phyloP scores from a whole-genome alignment of 768 basidiomycete species.

The Rhizopogon roseolus region DNA sequence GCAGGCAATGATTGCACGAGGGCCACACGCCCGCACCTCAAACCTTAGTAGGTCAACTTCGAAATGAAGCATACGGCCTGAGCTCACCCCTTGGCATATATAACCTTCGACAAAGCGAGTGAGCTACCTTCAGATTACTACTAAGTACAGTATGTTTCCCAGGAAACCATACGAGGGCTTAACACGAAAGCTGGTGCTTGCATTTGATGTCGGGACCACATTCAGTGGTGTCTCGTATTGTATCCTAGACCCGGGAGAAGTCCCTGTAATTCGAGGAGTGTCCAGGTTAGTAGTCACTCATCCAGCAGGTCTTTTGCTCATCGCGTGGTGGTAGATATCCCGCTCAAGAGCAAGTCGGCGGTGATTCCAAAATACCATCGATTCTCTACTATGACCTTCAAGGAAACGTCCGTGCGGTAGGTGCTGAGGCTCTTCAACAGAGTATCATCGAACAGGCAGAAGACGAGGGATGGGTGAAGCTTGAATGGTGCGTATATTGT shows the following conservation, averaged over 20 bases:
- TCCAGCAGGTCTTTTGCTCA: background rate
- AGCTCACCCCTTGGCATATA: too few relatives aligned
- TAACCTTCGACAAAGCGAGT: too few relatives aligned
- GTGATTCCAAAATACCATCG: slow-evolving; percentile 46
- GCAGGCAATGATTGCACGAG: too few relatives aligned
- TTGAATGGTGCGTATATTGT: slow-evolving; percentile 30
- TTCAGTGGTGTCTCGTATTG: slow-evolving; percentile 36
- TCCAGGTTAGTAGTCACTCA: slow-evolving; percentile 16
- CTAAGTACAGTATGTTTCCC: slow-evolving; percentile 21
- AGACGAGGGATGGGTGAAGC: slow-evolving; percentile 31
- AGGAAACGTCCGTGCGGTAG: slow-evolving; percentile 35
- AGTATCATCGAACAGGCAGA: slow-evolving; percentile 34
- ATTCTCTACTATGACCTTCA: slow-evolving; percentile 41
- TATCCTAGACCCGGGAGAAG: slow-evolving; percentile 30
- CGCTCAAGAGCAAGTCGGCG: slow-evolving; percentile 40
- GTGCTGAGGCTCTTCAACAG: slow-evolving; percentile 36
- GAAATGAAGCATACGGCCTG: too few relatives aligned
- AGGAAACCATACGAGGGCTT: slow-evolving; percentile 30
- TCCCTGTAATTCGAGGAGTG: slow-evolving; percentile 25
- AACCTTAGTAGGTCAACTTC: too few relatives aligned
- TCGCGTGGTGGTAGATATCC: slow-evolving; percentile 32
- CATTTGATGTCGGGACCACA: slow-evolving; percentile 41
- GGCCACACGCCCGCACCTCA: too few relatives aligned
- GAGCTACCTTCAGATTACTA: background rate
- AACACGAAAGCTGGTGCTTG: slow-evolving; percentile 37